These are phyloP conservation scores for Psophocarpus tetragonolobus DNA, from an alignment of 306 rosid genomes.

Conservation along the genomic window DNA sequence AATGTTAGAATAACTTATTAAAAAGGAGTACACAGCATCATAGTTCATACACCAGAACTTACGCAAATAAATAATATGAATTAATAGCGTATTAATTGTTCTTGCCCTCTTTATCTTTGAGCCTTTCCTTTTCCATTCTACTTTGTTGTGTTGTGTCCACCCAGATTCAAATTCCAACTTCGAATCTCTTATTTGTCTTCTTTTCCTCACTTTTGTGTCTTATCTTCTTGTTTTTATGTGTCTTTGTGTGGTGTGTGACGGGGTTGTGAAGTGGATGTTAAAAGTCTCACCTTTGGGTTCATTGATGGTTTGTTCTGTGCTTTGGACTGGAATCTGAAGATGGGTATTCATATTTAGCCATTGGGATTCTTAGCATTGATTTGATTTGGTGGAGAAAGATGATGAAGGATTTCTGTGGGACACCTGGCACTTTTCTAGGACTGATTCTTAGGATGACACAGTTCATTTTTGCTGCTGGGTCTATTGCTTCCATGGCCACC, in stretches of 20 bases:
- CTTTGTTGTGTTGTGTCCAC: background rate
- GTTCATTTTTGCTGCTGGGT: constrained; percentile 70
- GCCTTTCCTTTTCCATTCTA: background rate
- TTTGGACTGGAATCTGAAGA: constrained; percentile 26
- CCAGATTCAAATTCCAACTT: constrained; percentile 1
- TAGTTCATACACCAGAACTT: background rate
- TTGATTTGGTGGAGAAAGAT: constrained; percentile 40
- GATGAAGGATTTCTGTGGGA: constrained; percentile 82
- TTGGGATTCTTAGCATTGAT: constrained; percentile 29
- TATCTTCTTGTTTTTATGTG: background rate
- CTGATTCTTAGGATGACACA: constrained; percentile 71
- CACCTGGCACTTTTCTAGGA: constrained; percentile 81
- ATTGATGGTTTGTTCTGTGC: background rate
- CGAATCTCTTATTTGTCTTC: constrained; percentile 4
- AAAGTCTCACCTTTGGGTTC: constrained; percentile 14
- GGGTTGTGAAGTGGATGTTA: background rate
- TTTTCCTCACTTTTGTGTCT: background rate
- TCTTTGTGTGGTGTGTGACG: background rate
- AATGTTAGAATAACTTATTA: background rate
- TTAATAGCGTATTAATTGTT: background rate
- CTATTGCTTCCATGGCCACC: constrained; percentile 78
- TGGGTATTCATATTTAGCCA: constrained; percentile 26
- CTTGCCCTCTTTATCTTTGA: background rate
- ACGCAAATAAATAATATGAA: background rate
- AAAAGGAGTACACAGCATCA: background rate